Evolutionary conservation across 495 filamentous ascomycete species (phyloP), one percentile per base, ranked within the genome.

Genomic region (Penicillium paradoxum): DNA sequence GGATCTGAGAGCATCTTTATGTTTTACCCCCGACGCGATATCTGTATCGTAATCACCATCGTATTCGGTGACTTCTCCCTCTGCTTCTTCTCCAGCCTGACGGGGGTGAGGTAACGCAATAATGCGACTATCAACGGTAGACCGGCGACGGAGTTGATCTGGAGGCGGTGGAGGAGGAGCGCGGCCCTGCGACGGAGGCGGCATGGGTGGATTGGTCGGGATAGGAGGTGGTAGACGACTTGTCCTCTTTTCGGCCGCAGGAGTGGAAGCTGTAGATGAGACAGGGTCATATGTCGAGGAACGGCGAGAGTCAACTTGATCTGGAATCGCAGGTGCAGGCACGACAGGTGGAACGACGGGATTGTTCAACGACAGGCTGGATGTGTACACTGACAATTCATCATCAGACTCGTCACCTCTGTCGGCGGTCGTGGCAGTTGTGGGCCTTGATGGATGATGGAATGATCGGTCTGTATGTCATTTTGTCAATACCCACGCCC

Each of bases 11-110:
- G 93, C 92, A 73, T 96, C 93, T 69, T 95, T 93, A 65, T 93
- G 87, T 36, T 87, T 86, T 9, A 83, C 90, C 25, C 89, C 85
- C 39, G 95, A 87, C 1, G 88, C 91, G 58, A 98, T 97, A 67
- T 97, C 93, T 34, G 93, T 98, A 59, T 97, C 93, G 66, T 98
- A 97, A 64, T 97, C 93, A 17, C 91, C 93, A 67, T 98, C 93
- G 64, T 97, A 97, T 67, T 97, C 93, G 2, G 89, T 95, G 32
- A 89, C 75, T 63, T 93, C 91, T 38, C 91, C 88, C 53, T 83
- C 89, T 15, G 79, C 87, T 36, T 89, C 86, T 25, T 83, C 79
- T 34, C 77, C 71, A 21, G 68, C 68, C 49, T 71, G 66, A 19
- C 71, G 72, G 51, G 69, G 69, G 62, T 65, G 50, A 21, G 73